Conservation (phyloP, 2,329 filamentous ascomycete species). For the Rutstroemia sp. region DNA sequence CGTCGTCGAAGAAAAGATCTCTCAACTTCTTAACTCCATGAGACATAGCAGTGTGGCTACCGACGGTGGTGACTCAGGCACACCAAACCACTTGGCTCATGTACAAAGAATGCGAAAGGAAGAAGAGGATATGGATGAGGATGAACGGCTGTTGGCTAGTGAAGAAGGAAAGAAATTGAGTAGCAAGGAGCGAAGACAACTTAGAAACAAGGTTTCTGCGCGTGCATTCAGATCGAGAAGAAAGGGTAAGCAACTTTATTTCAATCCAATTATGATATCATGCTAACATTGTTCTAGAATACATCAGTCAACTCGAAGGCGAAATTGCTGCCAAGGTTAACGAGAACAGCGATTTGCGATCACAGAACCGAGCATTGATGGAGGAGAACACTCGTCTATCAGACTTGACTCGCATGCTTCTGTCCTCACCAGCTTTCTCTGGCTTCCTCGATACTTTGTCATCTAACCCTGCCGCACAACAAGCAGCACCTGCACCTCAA, state of each 20-base stretch:
- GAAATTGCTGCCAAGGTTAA: conserved; percentile 79
- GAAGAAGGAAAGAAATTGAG: conserved; percentile 99
- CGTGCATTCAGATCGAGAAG: conserved; percentile 95
- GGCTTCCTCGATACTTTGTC: conserved; percentile 69
- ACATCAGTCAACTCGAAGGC: conserved; percentile 87
- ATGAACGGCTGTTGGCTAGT: conserved; percentile 86
- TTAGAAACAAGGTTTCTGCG: conserved; percentile 98
- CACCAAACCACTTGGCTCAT: conserved; percentile 46
- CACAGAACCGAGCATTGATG: conserved; percentile 71
- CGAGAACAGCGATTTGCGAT: conserved; percentile 73
- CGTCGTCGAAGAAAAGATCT: conserved; percentile 85
- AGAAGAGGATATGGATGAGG: conserved; percentile 97
- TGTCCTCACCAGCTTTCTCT: conserved; percentile 75
- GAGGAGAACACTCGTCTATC: conserved; percentile 80
- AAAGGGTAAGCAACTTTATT: conserved; percentile 64
- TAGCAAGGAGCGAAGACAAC: conserved; percentile 91
- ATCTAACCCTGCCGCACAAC: conserved; percentile 44
- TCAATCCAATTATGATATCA: not conserved
- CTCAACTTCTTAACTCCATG: conserved; percentile 87
- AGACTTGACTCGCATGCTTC: conserved; percentile 72
- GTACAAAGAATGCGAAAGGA: conserved; percentile 78
- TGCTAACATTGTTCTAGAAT: conserved; percentile 65
- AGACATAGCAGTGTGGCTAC: conserved; percentile 55
- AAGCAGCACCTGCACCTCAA: conserved; percentile 28
- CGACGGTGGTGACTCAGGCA: conserved; percentile 42